Conservation (phyloP, 192 early-diverging fungal species). For the Rhizophagus clarus region DNA sequence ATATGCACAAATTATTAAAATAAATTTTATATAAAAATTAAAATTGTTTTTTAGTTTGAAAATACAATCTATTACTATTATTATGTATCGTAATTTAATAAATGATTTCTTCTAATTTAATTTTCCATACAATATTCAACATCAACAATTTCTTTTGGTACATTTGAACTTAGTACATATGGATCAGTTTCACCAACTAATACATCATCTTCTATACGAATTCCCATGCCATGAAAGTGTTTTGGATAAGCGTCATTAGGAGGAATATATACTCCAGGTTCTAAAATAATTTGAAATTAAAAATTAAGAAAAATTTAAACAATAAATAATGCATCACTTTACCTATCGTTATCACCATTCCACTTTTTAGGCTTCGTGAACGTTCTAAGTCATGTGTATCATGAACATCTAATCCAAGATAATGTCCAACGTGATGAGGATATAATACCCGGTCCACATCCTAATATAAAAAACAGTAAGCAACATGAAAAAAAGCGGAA, state of each 20-base stretch:
- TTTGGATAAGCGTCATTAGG: constrained; percentile 70
- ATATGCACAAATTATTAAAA: too few relatives aligned
- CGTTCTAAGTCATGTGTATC: constrained; percentile 78
- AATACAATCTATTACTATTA: not conserved
- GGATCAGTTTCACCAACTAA: constrained; percentile 72
- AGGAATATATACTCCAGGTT: constrained; percentile 94
- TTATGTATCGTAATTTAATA: not conserved
- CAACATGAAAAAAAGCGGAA: not conserved
- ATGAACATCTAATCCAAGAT: constrained; percentile 94
- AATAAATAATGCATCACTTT: not conserved
- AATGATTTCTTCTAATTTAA: not conserved
- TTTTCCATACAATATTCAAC: constrained; percentile 60
- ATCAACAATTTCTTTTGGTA: constrained; percentile 88
- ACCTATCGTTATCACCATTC: constrained; percentile 93
- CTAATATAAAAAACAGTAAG: constrained; percentile 35
- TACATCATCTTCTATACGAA: constrained; percentile 97
- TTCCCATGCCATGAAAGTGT: constrained; percentile 85
- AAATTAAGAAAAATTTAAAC: not conserved
- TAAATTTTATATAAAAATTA: too few relatives aligned
- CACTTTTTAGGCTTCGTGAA: constrained; percentile 65
- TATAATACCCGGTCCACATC: constrained; percentile 82
- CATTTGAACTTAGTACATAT: constrained; percentile 68
- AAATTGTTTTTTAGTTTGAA: not conserved
- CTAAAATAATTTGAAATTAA: constrained; percentile 36
- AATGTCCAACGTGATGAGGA: constrained; percentile 96